These are phyloP conservation scores for Crithidia expoeki DNA, from an alignment of 208 protist genomes.

Conservation along the genomic window DNA sequence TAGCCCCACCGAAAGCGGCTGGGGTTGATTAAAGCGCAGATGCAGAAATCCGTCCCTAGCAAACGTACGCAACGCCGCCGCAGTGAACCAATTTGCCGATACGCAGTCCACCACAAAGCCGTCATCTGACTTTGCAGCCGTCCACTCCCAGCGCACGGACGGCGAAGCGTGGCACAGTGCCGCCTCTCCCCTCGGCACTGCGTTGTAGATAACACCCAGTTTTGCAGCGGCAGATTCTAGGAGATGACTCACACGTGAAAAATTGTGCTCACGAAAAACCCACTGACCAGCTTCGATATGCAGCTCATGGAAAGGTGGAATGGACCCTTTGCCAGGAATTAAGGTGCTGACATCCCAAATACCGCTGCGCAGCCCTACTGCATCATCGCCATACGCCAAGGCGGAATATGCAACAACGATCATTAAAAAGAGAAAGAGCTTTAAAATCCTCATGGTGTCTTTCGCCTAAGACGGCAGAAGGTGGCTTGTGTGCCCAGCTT, in stretches of 20 bases:
- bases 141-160: conserved; percentile 4
- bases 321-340: conserved; percentile 22
- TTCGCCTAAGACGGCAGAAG: background rate
- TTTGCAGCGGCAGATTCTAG: conserved; percentile 8
- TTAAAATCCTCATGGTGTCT: background rate
- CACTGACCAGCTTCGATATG: conserved; percentile 4
- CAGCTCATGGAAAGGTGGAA: conserved; percentile 25
- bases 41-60: conserved; percentile 10
- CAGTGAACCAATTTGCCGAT: conserved; percentile 5
- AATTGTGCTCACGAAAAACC: conserved; percentile 10
- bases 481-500: too few relatives aligned
- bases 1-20: conserved; percentile 22
- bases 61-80: conserved; percentile 1
- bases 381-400: background rate
- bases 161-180: conserved; percentile 18
- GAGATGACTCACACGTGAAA: background rate
- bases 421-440: background rate
- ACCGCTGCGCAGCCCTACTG: conserved; percentile 1
- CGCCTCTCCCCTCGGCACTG: conserved; percentile 15
- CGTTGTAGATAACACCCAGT: conserved; percentile 23
- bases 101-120: conserved; percentile 5
- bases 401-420: background rate
- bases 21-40: conserved; percentile 14
- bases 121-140: background rate
- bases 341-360: conserved; percentile 37